Evolutionary conservation across 441 rosid species (phyloP).

Genomic region (Corymbia calophylla): DNA sequence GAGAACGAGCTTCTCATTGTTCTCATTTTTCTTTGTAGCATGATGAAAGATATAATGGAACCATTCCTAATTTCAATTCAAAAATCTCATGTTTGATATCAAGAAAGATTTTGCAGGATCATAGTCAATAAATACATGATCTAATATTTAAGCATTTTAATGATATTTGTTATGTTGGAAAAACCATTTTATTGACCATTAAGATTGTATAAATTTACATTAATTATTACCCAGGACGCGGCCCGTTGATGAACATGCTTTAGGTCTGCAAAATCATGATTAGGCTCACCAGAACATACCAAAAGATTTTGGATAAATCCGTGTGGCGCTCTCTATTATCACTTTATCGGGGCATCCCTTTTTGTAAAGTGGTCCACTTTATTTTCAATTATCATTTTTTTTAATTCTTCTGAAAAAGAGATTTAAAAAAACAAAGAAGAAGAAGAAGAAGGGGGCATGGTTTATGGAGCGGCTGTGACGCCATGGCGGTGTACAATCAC

Average conservation of each 20-base stretch:
- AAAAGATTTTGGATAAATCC: not conserved
- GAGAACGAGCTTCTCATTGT: not conserved
- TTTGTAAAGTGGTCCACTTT: not conserved
- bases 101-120: not conserved
- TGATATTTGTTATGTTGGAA: not conserved
- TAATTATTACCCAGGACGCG: not conserved
- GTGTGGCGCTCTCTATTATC: not conserved
- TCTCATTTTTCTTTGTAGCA: not conserved
- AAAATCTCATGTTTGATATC: not conserved
- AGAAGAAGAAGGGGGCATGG: not conserved
- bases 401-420: not conserved
- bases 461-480: not conserved
- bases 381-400: not conserved
- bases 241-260: not conserved
- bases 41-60: not conserved
- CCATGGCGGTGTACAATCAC: not conserved
- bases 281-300: not conserved
- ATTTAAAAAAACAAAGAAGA: accelerated
- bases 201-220: not conserved
- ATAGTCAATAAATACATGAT: accelerated
- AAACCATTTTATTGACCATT: not conserved
- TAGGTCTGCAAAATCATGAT: not conserved
- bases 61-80: not conserved
- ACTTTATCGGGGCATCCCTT: not conserved
- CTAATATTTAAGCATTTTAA: not conserved